phyloP scores from a whole-genome alignment of 2,329 filamentous ascomycete genomes.

The Pseudovirgaria hyperparasitica region DNA sequence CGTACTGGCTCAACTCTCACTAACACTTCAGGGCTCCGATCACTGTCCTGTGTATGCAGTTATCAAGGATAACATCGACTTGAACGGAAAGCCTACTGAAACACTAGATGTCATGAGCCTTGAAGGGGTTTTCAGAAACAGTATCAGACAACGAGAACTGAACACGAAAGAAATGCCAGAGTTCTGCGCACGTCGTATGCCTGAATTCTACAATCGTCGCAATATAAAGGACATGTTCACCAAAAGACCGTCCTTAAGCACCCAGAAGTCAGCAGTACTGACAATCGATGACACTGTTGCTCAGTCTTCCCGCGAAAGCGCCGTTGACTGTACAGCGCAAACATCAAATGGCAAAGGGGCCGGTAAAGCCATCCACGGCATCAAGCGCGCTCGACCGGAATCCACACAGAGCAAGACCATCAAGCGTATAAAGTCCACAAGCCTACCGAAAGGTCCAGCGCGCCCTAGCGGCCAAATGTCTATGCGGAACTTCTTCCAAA shows the following conservation, averaged over 20 bases:
- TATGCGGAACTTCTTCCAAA: no score
- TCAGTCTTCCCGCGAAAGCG: neutral
- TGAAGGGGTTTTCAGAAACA: constrained; percentile 54
- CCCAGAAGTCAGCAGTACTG: neutral
- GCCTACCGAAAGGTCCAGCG: no score
- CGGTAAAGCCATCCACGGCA: neutral
- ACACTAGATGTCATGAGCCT: constrained; percentile 70
- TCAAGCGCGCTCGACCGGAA: neutral
- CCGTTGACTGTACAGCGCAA: neutral
- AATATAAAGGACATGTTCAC: constrained; percentile 91
- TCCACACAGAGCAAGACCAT: no score
- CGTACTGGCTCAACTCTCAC: neutral
- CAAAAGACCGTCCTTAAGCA: constrained; percentile 16
- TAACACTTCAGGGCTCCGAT: constrained; percentile 60
- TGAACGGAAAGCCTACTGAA: constrained; percentile 37
- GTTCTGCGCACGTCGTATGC: constrained; percentile 69
- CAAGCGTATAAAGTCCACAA: no score
- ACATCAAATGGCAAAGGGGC: neutral
- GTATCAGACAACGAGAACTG: constrained; percentile 54
- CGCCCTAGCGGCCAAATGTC: no score
- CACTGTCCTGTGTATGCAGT: constrained; percentile 86
- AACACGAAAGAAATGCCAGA: constrained; percentile 53
- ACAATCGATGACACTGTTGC: neutral
- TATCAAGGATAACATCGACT: constrained; percentile 49
- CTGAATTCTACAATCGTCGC: constrained; percentile 73